phyloP scores from a whole-genome alignment of 495 filamentous ascomycete genomes.

The Daldinia childiae region DNA sequence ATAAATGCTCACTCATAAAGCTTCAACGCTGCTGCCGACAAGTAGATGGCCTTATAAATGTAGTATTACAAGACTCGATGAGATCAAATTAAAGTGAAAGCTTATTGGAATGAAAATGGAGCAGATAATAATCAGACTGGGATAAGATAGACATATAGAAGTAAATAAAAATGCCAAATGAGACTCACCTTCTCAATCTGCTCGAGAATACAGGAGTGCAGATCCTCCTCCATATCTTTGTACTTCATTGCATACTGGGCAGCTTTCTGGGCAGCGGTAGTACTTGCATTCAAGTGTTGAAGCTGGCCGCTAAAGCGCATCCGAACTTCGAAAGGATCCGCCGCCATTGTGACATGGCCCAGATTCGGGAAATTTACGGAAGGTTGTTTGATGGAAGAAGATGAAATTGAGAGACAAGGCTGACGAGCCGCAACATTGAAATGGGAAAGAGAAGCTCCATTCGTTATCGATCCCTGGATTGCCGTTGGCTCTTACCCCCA shows the following conservation, averaged over 20 bases:
- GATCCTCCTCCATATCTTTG: conserved; percentile 91
- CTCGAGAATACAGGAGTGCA: conserved; percentile 96
- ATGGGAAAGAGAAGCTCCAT: conserved; percentile 2
- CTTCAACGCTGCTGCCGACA: background rate
- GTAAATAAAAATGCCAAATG: background rate
- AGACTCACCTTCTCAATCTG: conserved; percentile 80
- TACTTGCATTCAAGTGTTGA: conserved; percentile 86
- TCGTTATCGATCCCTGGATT: background rate
- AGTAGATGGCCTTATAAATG: background rate
- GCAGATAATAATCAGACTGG: background rate
- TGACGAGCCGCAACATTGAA: conserved; percentile 9
- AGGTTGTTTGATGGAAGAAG: background rate
- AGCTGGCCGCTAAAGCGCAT: conserved; percentile 94
- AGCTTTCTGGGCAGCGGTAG: conserved; percentile 88
- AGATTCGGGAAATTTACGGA: background rate
- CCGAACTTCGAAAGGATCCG: conserved; percentile 97
- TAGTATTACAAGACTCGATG: background rate
- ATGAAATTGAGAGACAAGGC: background rate
- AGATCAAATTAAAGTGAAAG: background rate
- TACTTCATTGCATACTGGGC: conserved; percentile 95
- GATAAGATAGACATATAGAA: background rate
- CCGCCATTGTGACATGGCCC: conserved; percentile 65
- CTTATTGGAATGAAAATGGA: background rate
- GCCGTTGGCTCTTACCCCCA: background rate
- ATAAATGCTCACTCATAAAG: background rate